phyloP scores from a whole-genome alignment of 495 filamentous ascomycete species.

The Penicillium cinerascens region DNA sequence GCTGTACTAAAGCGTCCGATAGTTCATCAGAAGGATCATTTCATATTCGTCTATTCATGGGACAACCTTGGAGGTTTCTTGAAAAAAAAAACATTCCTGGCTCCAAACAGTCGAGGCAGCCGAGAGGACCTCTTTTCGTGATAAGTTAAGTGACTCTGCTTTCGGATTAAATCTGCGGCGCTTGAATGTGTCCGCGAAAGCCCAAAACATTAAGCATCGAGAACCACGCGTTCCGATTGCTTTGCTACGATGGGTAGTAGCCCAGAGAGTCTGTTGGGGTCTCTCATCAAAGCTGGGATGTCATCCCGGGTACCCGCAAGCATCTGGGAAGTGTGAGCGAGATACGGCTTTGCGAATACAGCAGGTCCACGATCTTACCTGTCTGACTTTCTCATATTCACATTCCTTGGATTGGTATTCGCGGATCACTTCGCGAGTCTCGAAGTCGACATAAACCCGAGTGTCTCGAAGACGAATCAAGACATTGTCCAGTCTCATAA shows the following conservation, averaged over 20 bases:
- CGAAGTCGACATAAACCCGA: conserved; percentile 87
- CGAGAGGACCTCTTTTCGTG: not conserved
- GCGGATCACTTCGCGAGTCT: conserved; percentile 71
- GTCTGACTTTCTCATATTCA: conserved; percentile 69
- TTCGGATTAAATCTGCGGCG: not conserved
- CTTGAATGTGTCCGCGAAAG: not conserved
- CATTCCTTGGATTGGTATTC: conserved; percentile 86
- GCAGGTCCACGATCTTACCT: conserved; percentile 45
- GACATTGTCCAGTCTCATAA: conserved; percentile 89
- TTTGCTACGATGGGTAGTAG: conserved; percentile 68
- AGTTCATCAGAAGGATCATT: not conserved
- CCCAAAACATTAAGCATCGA: conserved; percentile 13
- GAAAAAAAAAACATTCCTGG: too few relatives aligned
- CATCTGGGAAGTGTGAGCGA: conserved; percentile 46
- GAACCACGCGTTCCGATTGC: conserved; percentile 42
- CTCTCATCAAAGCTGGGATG: conserved; percentile 72
- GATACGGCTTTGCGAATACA: not conserved
- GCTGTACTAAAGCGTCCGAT: too few relatives aligned
- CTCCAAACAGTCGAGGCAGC: not conserved
- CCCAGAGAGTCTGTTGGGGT: conserved; percentile 73
- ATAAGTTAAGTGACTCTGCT: not conserved
- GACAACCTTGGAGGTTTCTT: not conserved
- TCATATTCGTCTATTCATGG: not conserved
- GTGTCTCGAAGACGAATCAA: conserved; percentile 85
- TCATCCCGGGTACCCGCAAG: conserved; percentile 70